phyloP scores from a whole-genome alignment of 345 rosid genomes.

The Moricandia moricandioides region DNA sequence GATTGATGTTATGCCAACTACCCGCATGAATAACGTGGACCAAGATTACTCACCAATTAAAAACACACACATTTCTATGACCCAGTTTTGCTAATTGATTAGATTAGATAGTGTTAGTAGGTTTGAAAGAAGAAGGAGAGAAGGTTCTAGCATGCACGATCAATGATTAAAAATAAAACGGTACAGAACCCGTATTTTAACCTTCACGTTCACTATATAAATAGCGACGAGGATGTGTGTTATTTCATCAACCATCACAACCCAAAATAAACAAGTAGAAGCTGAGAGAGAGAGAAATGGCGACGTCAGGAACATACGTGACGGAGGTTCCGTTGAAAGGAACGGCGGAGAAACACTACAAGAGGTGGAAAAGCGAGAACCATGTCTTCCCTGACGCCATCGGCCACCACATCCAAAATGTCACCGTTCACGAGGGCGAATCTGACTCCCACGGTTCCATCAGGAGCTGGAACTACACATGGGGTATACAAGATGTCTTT shows the following conservation, averaged over 20 bases:
- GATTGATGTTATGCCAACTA: background rate
- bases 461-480: conserved; percentile 31
- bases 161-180: conserved; percentile 10
- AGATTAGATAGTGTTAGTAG: background rate
- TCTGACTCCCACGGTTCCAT: conserved; percentile 28
- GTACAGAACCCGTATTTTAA: conserved; percentile 8
- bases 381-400: conserved; percentile 36
- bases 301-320: conserved; percentile 37
- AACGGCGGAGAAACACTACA: conserved; percentile 30
- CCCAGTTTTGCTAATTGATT: background rate
- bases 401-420: conserved; percentile 31
- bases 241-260: conserved; percentile 8
- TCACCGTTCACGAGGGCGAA: conserved; percentile 33
- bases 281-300: conserved; percentile 14
- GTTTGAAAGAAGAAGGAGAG: background rate
- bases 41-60: background rate
- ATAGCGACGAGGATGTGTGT: background rate
- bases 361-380: conserved; percentile 33
- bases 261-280: background rate
- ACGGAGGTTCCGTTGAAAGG: conserved; percentile 32
- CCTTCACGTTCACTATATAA: conserved; percentile 8
- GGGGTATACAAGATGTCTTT: conserved; percentile 11
- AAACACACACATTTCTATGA: background rate
- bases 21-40: background rate
- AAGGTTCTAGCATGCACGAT: conserved; percentile 10